Evolutionary conservation across 306 rosid genomes (phyloP), one percentile per base, ranked within the genome.

Genomic region (Sphenostylis stenocarpa): DNA sequence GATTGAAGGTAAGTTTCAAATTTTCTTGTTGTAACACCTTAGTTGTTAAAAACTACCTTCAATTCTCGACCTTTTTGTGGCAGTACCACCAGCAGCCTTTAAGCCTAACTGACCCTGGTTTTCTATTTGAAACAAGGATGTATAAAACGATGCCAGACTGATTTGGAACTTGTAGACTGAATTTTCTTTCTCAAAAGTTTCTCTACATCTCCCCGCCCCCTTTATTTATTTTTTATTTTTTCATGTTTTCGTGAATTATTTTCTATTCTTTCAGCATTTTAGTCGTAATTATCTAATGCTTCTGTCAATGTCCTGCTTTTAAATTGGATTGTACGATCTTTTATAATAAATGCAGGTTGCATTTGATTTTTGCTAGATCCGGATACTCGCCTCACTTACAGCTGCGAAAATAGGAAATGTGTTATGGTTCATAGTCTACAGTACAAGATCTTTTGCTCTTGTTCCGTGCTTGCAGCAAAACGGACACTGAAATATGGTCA

Each of bases 1-100:
- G 83, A 65, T 77, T 66, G 53, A 80, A 80, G 93, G 93, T 86
- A 85, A 80, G 79, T 57, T 67, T 26, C 4, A 13, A 63, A 19
- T 19, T 57, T 70, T 70, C 15, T 39, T 36, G 4, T 51, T 34
- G 20, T 61, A 43, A 68, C 67, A 28, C 58, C 41, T 57, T 21
- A 29, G 21, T 52, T 67, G 38, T 70, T 4, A 7, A 34, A 53
- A 67, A 52, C 56, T 79, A 34, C 21, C 34, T 75, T 62, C 52
- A 61, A 19, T 75, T 62, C 20, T 38, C 67, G 65, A 67, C 72
- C 45, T 41, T 39, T 28, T 58, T 76, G 38, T 39, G n/a, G 31
- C 57, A 57, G 24, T 82, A 11, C 17, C 16, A 57, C 13, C n/a
- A 9, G 13, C 16, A 7, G 36, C 63, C 26, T n/a, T 69, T 47